Base-by-base conservation (phyloP, 805 yeast species). In the Yueomyces sp. region DNA sequence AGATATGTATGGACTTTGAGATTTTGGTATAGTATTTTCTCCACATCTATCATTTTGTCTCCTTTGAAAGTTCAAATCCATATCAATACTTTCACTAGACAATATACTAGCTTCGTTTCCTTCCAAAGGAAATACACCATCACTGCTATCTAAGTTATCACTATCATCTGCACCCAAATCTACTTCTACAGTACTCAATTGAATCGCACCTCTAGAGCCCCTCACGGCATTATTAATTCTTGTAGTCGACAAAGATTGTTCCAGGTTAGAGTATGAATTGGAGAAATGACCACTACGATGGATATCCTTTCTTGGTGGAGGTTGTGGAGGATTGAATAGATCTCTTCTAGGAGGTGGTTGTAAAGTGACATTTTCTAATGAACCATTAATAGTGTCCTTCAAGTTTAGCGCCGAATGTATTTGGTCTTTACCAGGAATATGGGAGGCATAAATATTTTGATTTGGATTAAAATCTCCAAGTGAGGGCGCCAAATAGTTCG, bases 11-110 rank as follows among this genome's bases (percentile, higher is more conserved):
- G 19, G 19, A 19, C 19, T 19, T 19, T 19, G 19, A 19, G 19
- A 19, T 19, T 19, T 19, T 19, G 19, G 19, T 19, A 19, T 19
- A 19, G 19, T 19, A 19, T 19, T 19, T 19, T 19, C 19, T 19
- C 19, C 19, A 19, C 2, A 19, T 19, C 19, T 19, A 19, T 19
- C 19, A 19, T 19, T 19, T 19, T 31, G 7, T 31, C 11, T 11
- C 34, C 11, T 31, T 31, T 31, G 34, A 1, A 7, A 8, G 19
- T 54, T 53, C 11, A 58, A 40, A 42, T 56, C 52, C 11, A 58
- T 40, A 33, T 55, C 54, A 34, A 56, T 54, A 40, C 61, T 56
- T 42, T 58, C 61, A 28, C 55, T 56, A 3, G 63, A 56, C 3
- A 55, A 54, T 6, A 52, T 46, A 39, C 52, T 49, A 31, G 45